Evolutionary conservation across 768 basidiomycete species (phyloP).

Genomic region (Coprinopsis strossmayeri): DNA sequence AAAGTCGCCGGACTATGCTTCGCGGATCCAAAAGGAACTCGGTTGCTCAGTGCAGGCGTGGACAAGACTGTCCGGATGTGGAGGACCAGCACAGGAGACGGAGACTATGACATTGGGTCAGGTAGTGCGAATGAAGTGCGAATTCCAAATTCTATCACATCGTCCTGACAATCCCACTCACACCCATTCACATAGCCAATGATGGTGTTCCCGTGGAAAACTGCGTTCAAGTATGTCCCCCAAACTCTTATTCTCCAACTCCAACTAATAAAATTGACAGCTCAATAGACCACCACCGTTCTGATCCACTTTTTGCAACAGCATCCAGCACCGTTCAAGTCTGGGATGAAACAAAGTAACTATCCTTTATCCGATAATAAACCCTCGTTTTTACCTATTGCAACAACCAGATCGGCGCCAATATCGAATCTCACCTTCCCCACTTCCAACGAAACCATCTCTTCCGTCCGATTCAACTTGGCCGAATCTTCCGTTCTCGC

Average conservation of each 20-base stretch:
- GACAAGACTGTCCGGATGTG: conserved; percentile 83
- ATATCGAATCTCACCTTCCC: conserved; percentile 85
- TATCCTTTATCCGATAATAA: no score
- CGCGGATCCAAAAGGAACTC: conserved; percentile 41
- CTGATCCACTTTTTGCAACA: conserved; percentile 87
- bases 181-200: conserved; percentile 46
- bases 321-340: conserved; percentile 91
- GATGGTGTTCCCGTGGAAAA: conserved; percentile 77
- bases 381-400: neutral
- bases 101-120: conserved; percentile 23
- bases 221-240: conserved; percentile 76
- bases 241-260: neutral
- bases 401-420: conserved; percentile 59
- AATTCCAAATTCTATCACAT: neutral
- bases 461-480: conserved; percentile 85
- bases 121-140: neutral
- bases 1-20: conserved; percentile 83
- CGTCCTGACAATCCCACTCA: neutral
- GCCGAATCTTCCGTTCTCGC: conserved; percentile 94
- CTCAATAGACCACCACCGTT: conserved; percentile 90
- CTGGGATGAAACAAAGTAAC: conserved; percentile 97
- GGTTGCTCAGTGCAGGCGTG: conserved; percentile 73
- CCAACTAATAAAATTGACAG: conserved; percentile 30
- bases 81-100: conserved; percentile 33
- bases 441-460: conserved; percentile 83